Evolutionary conservation across 345 rosid genomes (phyloP), one percentile per base, ranked within the genome.

Genomic region (Ricinus communis): DNA sequence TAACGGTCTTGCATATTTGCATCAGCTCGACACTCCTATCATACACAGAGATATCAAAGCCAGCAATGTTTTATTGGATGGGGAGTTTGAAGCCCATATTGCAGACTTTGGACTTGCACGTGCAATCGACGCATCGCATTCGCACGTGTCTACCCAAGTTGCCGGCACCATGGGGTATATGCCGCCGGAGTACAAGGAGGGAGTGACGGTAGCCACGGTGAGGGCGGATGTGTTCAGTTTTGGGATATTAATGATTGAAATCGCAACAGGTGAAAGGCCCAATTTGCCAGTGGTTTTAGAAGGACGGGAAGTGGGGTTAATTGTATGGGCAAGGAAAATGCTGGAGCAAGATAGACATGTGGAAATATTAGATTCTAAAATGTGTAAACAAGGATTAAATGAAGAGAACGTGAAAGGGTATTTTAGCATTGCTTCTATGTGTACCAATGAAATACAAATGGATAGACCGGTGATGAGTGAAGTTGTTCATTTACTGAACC

Each of bases 101-200:
- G 83, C 98, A 0, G 98, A 94, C 66, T 94, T 94, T 41, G 97
- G 98, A 51, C 78, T 94, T 0, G 97, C 97, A 0, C 81, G 98
- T 1, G 73, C 76, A 4, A 77, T 91, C 11, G 82, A 81, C 2
- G 31, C 66, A 33, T 81, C 87, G 0, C 86, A 71, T 8, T 81
- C 98, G 3, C 98, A 91, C 58, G 93, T 91, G 1, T 94, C 96
- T n/a, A 94, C 96, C 2, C 96, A 94, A 31, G 90, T 90, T 0
- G 98, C 98, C 1, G 97, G 97, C 9, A 91, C 97, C 0, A 87
- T 91, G 90, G 98, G 98, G 14, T 94, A 94, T 75, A 94, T 94
- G 98, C 97, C 98, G 1, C 98, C 98, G 53, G 98, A 94, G 85
- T 94, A 86, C 73, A 76, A 77, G 77, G 93, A 83, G 6, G 98